Evolutionary conservation across 2,329 filamentous ascomycete species (phyloP).

Genomic region (Lithohypha guttulata): DNA sequence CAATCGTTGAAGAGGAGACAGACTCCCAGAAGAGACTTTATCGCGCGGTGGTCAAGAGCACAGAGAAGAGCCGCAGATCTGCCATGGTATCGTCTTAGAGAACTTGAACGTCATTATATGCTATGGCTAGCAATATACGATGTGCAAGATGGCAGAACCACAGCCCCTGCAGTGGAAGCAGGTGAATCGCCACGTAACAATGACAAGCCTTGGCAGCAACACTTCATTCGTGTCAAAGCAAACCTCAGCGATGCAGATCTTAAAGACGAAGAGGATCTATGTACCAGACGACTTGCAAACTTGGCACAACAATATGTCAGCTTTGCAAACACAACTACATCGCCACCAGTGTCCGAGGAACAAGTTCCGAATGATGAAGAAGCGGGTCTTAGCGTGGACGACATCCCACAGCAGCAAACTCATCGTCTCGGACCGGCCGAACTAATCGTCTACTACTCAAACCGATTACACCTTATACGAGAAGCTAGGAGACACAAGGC

Average conservation of each 20-base stretch:
- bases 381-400: neutral
- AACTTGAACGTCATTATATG: neutral
- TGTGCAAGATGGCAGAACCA: neutral
- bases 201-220: neutral
- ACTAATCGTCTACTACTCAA: neutral
- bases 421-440: neutral
- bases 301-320: neutral
- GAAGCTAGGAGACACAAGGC: neutral
- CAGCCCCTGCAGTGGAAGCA: neutral
- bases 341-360: too few species aligned
- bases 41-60: too few species aligned
- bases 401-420: too few species aligned
- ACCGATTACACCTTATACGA: neutral
- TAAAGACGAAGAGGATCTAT: constrained; percentile 4
- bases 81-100: neutral
- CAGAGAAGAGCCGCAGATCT: neutral
- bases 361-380: neutral
- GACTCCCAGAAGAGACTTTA: neutral
- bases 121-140: neutral
- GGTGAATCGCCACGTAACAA: neutral
- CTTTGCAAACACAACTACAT: too few species aligned
- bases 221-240: neutral
- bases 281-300: neutral
- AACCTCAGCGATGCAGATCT: constrained; percentile 1
- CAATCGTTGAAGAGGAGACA: neutral